Evolutionary conservation across 441 rosid genomes (phyloP), one percentile per base, ranked within the genome.

Genomic region (Pelargonium australe): DNA sequence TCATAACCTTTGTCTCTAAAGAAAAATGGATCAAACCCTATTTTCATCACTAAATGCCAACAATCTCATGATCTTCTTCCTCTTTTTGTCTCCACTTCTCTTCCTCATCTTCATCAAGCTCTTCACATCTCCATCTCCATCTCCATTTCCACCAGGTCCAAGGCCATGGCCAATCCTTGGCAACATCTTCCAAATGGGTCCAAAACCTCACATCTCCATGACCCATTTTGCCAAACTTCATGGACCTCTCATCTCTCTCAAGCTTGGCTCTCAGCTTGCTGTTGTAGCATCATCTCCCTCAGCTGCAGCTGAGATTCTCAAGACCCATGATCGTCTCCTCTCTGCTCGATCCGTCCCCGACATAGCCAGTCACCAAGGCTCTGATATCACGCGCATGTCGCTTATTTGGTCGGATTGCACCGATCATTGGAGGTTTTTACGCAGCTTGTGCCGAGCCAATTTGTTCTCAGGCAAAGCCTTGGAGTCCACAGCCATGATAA

Each of bases 161-260:
- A 70, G 11, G 19, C 79, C 72, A 34, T 79, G 85, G 85, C 82
- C 78, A 2, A 64, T 81, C 23, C 61, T 77, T 0, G 82, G 78
- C 7, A 79, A 81, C 64, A n/a, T 75, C 0, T 67, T 63, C 10
- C 79, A 75, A 3, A 7, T 76, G 0, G 77, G 74, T 3, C 20
- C 58, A 12, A 70, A 55, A 7, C 70, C 68, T 4, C 85, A 75
- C 31, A 12, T 73, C 34, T 23, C 77, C 0, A 4, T 77, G 10
- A 40, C 75, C 0, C 23, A 60, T 37, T 25, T 77, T 0, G 62
- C 80, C 28, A 31, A 79, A 40, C 7, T 60, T 11, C 13, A 76
- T 5, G 80, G 85, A 20, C 82, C 80, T 0, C 72, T 79, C n/a
- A 70, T 81, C 41, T 81, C 85, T 9, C 65, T 81, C 10, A 68